phyloP scores from a whole-genome alignment of 139 green algal genomes.

The Eudorina sp. region DNA sequence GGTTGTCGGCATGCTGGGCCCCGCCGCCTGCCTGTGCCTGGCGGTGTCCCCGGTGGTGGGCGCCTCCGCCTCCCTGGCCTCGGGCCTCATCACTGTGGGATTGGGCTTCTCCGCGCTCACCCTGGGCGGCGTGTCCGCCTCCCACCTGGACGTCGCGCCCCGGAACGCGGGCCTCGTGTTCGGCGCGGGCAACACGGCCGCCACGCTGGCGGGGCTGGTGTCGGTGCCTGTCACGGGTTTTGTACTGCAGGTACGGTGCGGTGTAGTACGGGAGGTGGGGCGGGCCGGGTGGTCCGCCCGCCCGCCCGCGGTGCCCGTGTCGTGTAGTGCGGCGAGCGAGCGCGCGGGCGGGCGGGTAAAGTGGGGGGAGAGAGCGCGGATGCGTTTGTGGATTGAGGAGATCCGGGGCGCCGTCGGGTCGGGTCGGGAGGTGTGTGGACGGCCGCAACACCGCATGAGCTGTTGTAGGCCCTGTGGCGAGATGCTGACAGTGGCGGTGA shows the following conservation, averaged over 20 bases:
- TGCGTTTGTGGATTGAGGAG: not conserved
- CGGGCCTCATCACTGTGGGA: slow-evolving; percentile 77
- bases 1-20: slow-evolving; percentile 81
- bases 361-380: too few relatives aligned
- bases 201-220: slow-evolving; percentile 82
- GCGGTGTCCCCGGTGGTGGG: slow-evolving; percentile 73
- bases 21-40: slow-evolving; percentile 75
- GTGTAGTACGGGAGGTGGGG: not conserved
- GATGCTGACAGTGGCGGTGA: too few relatives aligned
- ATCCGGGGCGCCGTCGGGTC: not conserved
- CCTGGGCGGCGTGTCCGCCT: slow-evolving; percentile 78
- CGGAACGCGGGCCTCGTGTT: slow-evolving; percentile 81
- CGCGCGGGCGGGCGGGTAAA: too few relatives aligned
- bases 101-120: slow-evolving; percentile 82
- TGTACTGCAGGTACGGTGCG: slow-evolving; percentile 60
- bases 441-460: too few relatives aligned
- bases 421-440: too few relatives aligned
- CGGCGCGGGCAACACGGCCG: slow-evolving; percentile 81
- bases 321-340: too few relatives aligned
- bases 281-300: too few relatives aligned
- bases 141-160: slow-evolving; percentile 84
- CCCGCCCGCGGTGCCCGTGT: too few relatives aligned
- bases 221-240: slow-evolving; percentile 76
- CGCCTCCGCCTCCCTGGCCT: slow-evolving; percentile 56
- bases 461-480: too few relatives aligned